Evolutionary conservation across 2,329 filamentous ascomycete species (phyloP), one percentile per base, ranked within the genome.

Genomic region (Cladorrhinum sp.): DNA sequence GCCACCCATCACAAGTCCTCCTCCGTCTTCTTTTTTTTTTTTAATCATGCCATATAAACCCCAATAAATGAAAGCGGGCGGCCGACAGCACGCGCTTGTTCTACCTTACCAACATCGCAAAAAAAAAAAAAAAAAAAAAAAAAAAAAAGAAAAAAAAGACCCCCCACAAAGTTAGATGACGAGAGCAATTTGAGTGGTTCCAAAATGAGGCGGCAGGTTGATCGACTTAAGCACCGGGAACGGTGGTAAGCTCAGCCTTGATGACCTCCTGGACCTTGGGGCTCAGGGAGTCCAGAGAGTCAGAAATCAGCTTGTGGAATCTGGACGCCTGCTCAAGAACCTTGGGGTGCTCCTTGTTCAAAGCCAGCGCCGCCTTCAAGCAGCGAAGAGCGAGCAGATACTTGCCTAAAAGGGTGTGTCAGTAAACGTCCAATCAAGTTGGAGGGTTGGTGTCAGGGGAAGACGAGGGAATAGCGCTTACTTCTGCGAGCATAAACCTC

Each of bases 341-440:
- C 65, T 82, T 86, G 10, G 90, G 83, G 69, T 92, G 82, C 51
- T 86, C 80, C 2, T 86, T 74, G 64, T 95, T 87, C 33, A 97
- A 79, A 2, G 82, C 80, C 59, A 86, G 78, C 26, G 91, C 87
- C 18, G 90, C 87, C 54, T 90, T 85, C 58, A 99, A 83, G 74
- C 91, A 96, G 70, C 91, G 90, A 62, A 97, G 82, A 0, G 95
- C 94, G 62, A 96, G 88, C 49, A 96, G 77, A 70, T 90, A 92
- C 79, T 97, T 97, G 72, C 86, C 93, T 94, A 69, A 49, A 61
- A 23, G 9, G 18, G 26, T 6, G 4, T 54, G 55, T 70, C 76
- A 72, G 75, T 65, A 65, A 2, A 20, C 8, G 12, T 12, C 59
- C 6, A 36, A 8, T 5, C 14, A 28, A 16, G 23, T 36, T 24